phyloP scores from a whole-genome alignment of 73 alveolate species.

The Paramecium tetraurelia region DNA sequence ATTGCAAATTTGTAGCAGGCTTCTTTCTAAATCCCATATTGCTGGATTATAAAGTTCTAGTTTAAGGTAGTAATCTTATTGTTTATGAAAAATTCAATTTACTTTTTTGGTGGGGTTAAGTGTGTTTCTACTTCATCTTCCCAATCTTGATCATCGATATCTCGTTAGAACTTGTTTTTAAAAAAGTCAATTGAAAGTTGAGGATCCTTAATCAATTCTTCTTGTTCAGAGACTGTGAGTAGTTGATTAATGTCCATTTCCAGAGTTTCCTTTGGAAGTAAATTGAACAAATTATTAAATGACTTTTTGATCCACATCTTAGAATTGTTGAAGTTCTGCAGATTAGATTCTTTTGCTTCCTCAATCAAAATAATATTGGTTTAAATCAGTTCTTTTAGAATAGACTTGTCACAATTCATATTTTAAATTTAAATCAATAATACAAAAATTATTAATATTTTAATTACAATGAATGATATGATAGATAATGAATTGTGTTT shows the following conservation, averaged over 20 bases:
- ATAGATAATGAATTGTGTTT: background rate
- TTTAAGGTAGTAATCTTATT: background rate
- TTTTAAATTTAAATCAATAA: conserved; percentile 3
- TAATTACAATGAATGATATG: conserved; percentile 31
- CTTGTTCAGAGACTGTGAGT: background rate
- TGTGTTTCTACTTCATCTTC: conserved; percentile 15
- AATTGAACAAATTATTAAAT: background rate
- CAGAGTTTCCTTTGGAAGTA: background rate
- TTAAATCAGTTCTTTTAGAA: background rate
- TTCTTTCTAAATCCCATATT: conserved; percentile 3
- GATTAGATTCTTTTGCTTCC: background rate
- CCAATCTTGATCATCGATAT: conserved; percentile 2
- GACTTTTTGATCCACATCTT: conserved; percentile 26
- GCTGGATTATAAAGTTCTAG: background rate
- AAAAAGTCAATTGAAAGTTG: background rate
- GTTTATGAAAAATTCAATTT: background rate
- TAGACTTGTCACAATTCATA: background rate
- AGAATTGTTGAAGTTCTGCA: background rate
- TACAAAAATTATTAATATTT: background rate
- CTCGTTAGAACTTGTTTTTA: background rate
- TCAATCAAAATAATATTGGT: background rate
- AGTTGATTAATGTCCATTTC: background rate
- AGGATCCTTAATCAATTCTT: background rate
- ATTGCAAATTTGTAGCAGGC: background rate
- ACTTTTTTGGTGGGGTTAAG: conserved; percentile 2